Evolutionary conservation across 2,329 filamentous ascomycete genomes (phyloP), one percentile per base, ranked within the genome.

Genomic region (Cladosporium sp.): DNA sequence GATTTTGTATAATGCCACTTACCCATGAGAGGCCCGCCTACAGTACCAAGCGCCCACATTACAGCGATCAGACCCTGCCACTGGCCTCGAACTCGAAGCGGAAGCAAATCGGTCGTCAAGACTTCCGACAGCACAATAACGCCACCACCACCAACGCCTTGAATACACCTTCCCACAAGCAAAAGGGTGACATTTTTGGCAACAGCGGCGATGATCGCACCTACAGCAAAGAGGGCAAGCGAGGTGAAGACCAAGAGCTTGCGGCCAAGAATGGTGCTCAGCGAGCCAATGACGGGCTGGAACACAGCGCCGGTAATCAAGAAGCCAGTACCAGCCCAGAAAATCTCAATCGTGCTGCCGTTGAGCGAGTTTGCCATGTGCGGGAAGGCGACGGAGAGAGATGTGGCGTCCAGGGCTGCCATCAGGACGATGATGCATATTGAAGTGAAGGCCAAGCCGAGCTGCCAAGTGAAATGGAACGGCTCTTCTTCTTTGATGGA

Each of bases 251-350:
- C 72, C 51, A 78, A 69, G 5, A 73, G 68, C 20, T 76, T 76
- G 19, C 79, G 76, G 2, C 79, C 80, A 59, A 83, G 80, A 19
- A 80, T 74, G 57, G 79, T 73, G 9, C 76, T 75, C 3, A 80
- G 66, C 0, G 73, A 68, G 1, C 75, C 74, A 56, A 75, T 74
- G 51, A 77, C 67, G 19, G 76, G 77, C 49, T 78, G 74, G 49
- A 76, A 74, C 22, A 76, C 74, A 15, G 77, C 74, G 17, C 70
- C 74, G 3, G 74, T 67, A 12, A 82, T 67, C 0, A 82, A 72
- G 59, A 81, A 83, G 3, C 75, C 73, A 0, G 79, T 77, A 1
- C 76, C 78, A 12, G 78, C 73, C 81, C 81, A 83, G 59, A 82
- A 77, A 0, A 75, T 71, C 49, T 75, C 71, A 9, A 72, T 68